phyloP scores from a whole-genome alignment of 1,139 yeast species.

The Yarrowia galli region DNA sequence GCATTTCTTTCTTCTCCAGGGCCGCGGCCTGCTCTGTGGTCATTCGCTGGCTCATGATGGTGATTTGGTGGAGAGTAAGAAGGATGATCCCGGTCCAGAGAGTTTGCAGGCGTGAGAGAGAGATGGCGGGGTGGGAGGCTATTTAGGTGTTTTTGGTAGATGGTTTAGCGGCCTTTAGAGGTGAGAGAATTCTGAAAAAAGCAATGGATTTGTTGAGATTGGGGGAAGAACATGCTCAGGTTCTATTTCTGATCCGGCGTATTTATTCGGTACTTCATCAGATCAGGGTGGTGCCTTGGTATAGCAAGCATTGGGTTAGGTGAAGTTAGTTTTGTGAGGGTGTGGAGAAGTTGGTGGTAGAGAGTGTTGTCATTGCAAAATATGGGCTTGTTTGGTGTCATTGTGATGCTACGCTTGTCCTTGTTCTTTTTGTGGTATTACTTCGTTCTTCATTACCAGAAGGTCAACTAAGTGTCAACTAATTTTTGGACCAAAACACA shows the following conservation, averaged over 20 bases:
- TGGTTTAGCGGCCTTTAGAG: background rate
- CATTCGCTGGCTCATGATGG: slow-evolving; percentile 14
- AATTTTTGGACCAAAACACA: background rate
- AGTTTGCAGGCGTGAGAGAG: background rate
- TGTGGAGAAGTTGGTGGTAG: no score
- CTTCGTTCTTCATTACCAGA: background rate
- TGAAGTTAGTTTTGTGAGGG: slow-evolving; percentile 13
- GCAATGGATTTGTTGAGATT: background rate
- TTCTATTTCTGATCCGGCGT: background rate
- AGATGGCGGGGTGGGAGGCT: background rate
- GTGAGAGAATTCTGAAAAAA: background rate
- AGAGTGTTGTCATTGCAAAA: background rate
- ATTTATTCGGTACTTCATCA: background rate
- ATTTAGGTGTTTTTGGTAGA: background rate
- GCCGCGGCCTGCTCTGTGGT: slow-evolving; percentile 13
- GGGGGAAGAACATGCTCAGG: background rate
- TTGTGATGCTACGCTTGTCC: background rate
- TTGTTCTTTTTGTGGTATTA: background rate
- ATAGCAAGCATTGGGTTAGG: slow-evolving; percentile 36
- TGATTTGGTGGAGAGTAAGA: background rate
- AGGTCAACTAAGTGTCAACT: background rate
- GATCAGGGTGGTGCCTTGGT: background rate
- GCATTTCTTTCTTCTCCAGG: slow-evolving; percentile 19
- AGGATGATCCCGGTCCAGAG: no score
- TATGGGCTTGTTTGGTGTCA: background rate